A percentile compares a stretch with the other conserved stretches of the same genome.
Conservation (phyloP, 345 rosid species). For the Murraya koenigii region DNA sequence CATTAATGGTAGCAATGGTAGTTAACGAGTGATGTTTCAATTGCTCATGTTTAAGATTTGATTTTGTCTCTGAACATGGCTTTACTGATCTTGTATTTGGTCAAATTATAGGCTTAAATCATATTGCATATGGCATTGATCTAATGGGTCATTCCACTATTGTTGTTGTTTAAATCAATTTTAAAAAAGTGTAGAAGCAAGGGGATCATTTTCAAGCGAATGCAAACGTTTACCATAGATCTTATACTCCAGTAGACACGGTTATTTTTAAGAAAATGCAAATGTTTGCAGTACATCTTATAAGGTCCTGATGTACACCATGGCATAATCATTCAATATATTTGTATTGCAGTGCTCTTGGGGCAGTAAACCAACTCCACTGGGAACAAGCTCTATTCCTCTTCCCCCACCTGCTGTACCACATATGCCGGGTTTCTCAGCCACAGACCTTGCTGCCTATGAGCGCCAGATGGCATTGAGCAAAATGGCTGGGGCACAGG, state of each 20-base stretch:
- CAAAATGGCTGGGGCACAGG: slow-evolving; percentile 65
- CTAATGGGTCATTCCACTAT: too few relatives aligned
- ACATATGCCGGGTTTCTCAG: slow-evolving; percentile 53
- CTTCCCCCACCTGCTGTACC: slow-evolving; percentile 74
- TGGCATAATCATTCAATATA: not conserved
- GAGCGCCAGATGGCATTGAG: slow-evolving; percentile 64
- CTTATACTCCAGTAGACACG: not conserved
- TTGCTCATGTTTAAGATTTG: too few relatives aligned
- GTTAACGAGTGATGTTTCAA: too few relatives aligned
- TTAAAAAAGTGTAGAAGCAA: too few relatives aligned
- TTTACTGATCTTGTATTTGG: too few relatives aligned
- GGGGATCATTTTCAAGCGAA: too few relatives aligned
- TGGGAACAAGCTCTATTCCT: slow-evolving; percentile 76
- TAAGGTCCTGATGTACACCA: not conserved
- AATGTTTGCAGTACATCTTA: not conserved
- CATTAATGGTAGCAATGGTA: too few relatives aligned
- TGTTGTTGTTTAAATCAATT: too few relatives aligned
- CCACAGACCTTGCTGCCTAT: slow-evolving; percentile 55
- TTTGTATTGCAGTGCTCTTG: slow-evolving; percentile 69
- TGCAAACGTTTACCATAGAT: too few relatives aligned
- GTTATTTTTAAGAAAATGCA: not conserved
- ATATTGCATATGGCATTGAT: too few relatives aligned
- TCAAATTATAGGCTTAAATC: too few relatives aligned
- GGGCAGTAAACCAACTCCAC: slow-evolving; percentile 92
- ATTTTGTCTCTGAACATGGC: too few relatives aligned